Evolutionary conservation across 176 grass and related monocot genomes (phyloP), one percentile per base, ranked within the genome.

Genomic region (Eleusine coracana): DNA sequence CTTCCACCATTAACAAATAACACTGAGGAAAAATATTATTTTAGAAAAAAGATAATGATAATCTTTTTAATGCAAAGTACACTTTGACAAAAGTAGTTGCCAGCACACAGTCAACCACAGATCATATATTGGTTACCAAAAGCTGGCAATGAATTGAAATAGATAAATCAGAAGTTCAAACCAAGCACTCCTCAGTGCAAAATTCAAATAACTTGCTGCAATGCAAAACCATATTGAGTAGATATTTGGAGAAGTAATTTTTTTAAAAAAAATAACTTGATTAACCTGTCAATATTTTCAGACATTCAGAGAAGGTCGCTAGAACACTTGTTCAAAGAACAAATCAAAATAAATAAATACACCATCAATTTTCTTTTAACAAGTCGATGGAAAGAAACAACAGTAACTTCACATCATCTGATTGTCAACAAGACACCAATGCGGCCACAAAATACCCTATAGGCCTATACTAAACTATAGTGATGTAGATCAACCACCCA

Each of bases 1-100:
- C 3, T 54, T 63, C 11, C n/a, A 80, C 17, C 25, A 80, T 34
- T 63, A 80, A 51, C 17, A 34, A 71, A 61, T 7, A 77, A 70
- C 4, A 59, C 27, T 2, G 3, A 59, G 18, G 25, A 11, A 51
- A 14, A 9, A 13, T 29, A 18, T 68, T 73, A 66, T 6, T 25
- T n/a, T 36, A 46, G 18, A 46, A 27, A 14, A 9, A 49, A 51
- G 5, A 59, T 10, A 23, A 21, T 1, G 21, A 25, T 7, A n/a
- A 63, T 29, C 27, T 16, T 31, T 31, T 65, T 66, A 5, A 37
- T 15, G 29, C 23, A 25, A 28, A 14, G 60, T 63, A 63, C n/a
- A 29, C 10, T 1, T 23, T 44, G 48, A 16, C 60, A 8, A 71
- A 13, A 77, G 45, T 13, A 49, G 31, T 52, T 71, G 41, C 14